phyloP scores from a whole-genome alignment of 805 yeast genomes.

The Hagleromyces aurorensis region DNA sequence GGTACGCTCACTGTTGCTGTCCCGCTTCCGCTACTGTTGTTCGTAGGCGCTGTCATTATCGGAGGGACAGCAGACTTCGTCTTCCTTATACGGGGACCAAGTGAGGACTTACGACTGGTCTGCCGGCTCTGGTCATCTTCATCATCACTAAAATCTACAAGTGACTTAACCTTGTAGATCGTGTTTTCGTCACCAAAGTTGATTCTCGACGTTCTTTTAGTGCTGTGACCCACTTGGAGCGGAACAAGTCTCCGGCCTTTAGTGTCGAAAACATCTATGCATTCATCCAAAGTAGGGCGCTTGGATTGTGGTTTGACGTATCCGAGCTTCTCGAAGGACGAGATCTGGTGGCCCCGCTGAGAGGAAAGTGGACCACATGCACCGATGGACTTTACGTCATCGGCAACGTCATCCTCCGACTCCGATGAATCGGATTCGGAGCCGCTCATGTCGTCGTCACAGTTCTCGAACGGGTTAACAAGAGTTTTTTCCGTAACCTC shows the following conservation, averaged over 20 bases:
- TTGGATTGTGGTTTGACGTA: constrained; percentile 25
- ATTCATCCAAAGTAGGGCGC: constrained; percentile 8
- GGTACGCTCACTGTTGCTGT: no score
- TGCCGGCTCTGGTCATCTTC: constrained; percentile 4
- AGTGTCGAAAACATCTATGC: constrained; percentile 9
- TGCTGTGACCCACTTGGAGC: constrained; percentile 14
- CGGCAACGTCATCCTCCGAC: constrained; percentile 11
- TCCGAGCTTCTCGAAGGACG: constrained; percentile 24
- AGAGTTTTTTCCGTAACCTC: constrained; percentile 15
- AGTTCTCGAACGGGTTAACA: constrained; percentile 18
- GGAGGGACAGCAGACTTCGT: no score
- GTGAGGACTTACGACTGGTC: no score
- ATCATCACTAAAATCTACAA: constrained; percentile 16
- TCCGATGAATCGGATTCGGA: constrained; percentile 2
- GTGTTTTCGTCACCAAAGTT: constrained; percentile 18
- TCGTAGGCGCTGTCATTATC: no score
- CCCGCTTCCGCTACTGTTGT: no score
- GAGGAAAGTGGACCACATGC: constrained; percentile 26
- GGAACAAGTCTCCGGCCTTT: constrained; percentile 11
- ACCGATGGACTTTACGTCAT: constrained; percentile 17
- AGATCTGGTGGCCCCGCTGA: constrained; percentile 19
- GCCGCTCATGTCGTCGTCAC: constrained; percentile 3
- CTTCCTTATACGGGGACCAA: constrained; percentile 1
- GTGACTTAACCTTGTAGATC: constrained; percentile 28
- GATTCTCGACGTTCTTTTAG: constrained; percentile 24